Evolutionary conservation across 169 alveolate genomes (phyloP), one percentile per base, ranked within the genome.

Genomic region (Plasmodium gonderi): DNA sequence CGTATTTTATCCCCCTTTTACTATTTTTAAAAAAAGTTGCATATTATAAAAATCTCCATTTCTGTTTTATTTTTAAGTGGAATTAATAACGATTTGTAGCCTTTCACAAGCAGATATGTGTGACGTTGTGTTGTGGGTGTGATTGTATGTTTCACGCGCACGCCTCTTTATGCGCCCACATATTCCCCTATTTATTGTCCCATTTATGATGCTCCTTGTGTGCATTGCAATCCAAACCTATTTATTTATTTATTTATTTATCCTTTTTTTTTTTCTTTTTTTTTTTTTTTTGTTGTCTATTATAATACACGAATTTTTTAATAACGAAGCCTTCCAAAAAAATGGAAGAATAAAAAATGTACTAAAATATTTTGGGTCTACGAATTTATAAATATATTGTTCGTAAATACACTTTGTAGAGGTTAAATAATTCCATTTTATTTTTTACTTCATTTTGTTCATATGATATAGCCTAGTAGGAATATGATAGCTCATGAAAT

Each of bases 11-110:
- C 64, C 69, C 12, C 68, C 17, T 45, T 26, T 81, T 81, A 38
- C 54, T 74, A 33, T 40, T 44, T 69, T 47, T 17, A 36, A 69
- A 47, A 77, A 67, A 67, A 67, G 42, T 5, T 36, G 47, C 64
- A 20, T 64, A 26, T 65, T 20, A 26, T 54, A 14, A 69, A 69
- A 23, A 36, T 67, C 40, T 8, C 76, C 38, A 81, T 81, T 67
- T 81, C 60, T 81, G 91, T 81, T 81, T 81, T 81, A 81, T 81
- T 81, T 68, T 81, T 44, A 81, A 81, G 74, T 81, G 81, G 40
- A 68, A 67, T 68, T 67, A 67, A 81, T 45, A 81, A 45, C 40
- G 49, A 81, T 81, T 81, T 74, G 91, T 81, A 44, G 38, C 29
- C 36, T 45, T 23, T 47, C 49, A 40, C 33, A 54, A 65, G 72